Percentiles rank a stretch among this genome's conserved stretches.
Conservation (phyloP, 2,329 filamentous ascomycete genomes). For the Amauroascus verrucosus region DNA sequence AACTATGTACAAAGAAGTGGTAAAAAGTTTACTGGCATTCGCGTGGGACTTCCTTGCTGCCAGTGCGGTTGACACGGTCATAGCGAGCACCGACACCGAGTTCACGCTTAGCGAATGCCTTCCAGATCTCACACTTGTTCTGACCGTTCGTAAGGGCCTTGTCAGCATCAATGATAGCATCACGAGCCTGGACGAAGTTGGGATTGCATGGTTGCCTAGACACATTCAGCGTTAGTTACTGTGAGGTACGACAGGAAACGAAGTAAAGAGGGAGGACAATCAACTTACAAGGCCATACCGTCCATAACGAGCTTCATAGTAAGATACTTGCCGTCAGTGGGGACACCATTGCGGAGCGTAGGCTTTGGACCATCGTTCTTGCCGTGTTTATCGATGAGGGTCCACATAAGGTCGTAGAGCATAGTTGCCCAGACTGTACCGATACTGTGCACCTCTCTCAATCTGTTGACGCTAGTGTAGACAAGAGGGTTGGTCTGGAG, state of each 20-base stretch:
- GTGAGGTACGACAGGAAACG: background rate
- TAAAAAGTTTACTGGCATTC: background rate
- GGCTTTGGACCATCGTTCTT: conserved; percentile 11
- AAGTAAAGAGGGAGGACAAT: background rate
- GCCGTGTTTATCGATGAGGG: conserved; percentile 16
- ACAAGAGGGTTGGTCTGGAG: conserved; percentile 13
- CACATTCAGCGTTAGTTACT: background rate
- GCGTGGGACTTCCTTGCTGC: conserved; percentile 3
- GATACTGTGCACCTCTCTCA: conserved; percentile 9
- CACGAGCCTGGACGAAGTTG: conserved; percentile 15
- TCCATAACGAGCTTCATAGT: conserved; percentile 15
- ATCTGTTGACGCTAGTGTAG: conserved; percentile 11
- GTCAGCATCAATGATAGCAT: conserved; percentile 15
- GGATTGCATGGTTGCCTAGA: conserved; percentile 15
- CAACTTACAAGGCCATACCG: conserved; percentile 16
- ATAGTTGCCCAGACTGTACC: conserved; percentile 15
- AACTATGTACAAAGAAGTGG: conserved; percentile 13
- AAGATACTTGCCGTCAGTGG: conserved; percentile 13
- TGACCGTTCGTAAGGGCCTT: conserved; percentile 11
- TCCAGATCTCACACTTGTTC: conserved; percentile 14
- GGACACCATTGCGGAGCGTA: conserved; percentile 11
- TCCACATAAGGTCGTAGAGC: conserved; percentile 16
- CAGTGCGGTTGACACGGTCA: conserved; percentile 1
- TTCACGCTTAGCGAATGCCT: conserved; percentile 14
- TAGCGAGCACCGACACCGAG: conserved; percentile 11